Evolutionary conservation across 2,329 filamentous ascomycete species (phyloP).

Genomic region (Botrytis fabae): DNA sequence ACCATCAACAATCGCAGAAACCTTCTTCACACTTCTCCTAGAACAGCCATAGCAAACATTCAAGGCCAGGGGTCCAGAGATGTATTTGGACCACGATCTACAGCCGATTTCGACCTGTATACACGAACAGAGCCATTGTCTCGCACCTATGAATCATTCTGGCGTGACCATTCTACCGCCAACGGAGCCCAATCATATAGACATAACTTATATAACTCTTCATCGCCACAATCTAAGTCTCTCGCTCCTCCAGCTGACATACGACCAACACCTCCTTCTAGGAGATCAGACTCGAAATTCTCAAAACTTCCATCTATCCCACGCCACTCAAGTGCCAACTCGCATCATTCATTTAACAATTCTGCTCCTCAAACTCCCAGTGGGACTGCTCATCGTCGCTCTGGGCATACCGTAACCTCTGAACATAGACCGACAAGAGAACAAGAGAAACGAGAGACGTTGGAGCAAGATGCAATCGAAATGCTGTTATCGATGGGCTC

Average conservation of each 20-base stretch:
- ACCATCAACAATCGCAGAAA: constrained; percentile 54
- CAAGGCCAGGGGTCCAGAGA: constrained; percentile 34
- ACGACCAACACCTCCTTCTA: constrained; percentile 34
- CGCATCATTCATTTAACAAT: constrained; percentile 16
- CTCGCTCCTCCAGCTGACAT: constrained; percentile 45
- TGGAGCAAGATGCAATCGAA: constrained; percentile 71
- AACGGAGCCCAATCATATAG: constrained; percentile 29
- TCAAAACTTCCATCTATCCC: constrained; percentile 37
- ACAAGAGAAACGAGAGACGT: constrained; percentile 43
- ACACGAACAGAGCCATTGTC: constrained; percentile 39
- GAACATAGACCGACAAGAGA: constrained; percentile 69
- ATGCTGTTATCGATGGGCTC: constrained; percentile 80
- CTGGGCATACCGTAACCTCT: constrained; percentile 52
- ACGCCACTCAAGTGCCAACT: constrained; percentile 20
- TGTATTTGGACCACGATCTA: constrained; percentile 25
- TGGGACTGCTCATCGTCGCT: constrained; percentile 9
- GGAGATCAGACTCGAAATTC: constrained; percentile 39
- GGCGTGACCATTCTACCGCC: constrained; percentile 45
- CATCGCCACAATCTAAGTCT: constrained; percentile 48
- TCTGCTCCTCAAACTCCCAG: constrained; percentile 36
- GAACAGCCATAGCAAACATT: constrained; percentile 44
- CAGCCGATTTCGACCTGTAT: constrained; percentile 40
- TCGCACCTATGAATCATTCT: constrained; percentile 48
- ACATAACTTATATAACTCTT: constrained; percentile 39
- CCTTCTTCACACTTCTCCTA: constrained; percentile 57